Conservation (phyloP, 345 rosid species). For the Boechera retrofracta region DNA sequence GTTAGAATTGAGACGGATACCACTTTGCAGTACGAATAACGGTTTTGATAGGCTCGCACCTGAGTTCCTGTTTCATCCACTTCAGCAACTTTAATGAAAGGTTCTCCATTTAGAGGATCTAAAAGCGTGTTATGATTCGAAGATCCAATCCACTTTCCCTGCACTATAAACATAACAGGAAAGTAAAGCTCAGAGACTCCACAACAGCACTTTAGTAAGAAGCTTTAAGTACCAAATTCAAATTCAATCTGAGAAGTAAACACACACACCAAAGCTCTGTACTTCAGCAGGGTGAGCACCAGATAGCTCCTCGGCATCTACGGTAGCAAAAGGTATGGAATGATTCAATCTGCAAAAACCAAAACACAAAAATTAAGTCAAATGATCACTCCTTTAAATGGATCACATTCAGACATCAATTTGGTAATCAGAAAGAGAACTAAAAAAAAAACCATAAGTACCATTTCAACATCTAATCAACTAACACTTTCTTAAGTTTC, state of each 20-base stretch:
- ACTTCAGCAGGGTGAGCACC: conserved; percentile 91
- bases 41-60: conserved; percentile 49
- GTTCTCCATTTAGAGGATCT: conserved; percentile 97
- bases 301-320: conserved; percentile 80
- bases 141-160: conserved; percentile 87
- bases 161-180: conserved; percentile 57
- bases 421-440: background rate
- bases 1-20: background rate
- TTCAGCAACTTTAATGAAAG: conserved; percentile 85
- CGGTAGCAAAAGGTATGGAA: conserved; percentile 82
- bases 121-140: conserved; percentile 62
- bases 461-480: background rate
- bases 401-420: background rate
- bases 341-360: conserved; percentile 59
- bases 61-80: conserved; percentile 74
- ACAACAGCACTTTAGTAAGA: conserved; percentile 5
- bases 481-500: conserved; percentile 2
- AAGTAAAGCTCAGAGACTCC: conserved; percentile 9
- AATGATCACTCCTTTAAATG: background rate
- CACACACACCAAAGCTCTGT: conserved; percentile 71
- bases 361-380: background rate
- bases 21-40: background rate
- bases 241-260: background rate
- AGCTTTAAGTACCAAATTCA: background rate
- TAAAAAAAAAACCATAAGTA: too few species aligned